Conservation (phyloP, 164 flowering plant species). For the Buxus sempervirens region DNA sequence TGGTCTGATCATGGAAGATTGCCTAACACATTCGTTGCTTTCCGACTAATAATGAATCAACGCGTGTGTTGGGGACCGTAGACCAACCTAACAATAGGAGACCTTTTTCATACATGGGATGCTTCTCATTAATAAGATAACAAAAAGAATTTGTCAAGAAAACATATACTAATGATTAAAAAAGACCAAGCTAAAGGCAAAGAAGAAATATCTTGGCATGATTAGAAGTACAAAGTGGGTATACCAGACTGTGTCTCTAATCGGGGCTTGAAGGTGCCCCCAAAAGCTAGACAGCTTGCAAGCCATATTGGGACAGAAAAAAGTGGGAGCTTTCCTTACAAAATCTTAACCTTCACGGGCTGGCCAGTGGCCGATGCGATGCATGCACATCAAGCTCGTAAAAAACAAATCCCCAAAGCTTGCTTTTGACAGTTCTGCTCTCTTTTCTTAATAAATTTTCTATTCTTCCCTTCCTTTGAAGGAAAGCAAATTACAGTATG, state of each 20-base stretch:
- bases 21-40: too few relatives aligned
- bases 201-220: not conserved
- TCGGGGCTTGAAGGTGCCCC: not conserved
- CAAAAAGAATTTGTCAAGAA: not conserved
- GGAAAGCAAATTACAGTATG: too few relatives aligned
- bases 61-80: too few relatives aligned
- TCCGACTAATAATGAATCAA: too few relatives aligned
- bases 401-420: too few relatives aligned
- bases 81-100: too few relatives aligned
- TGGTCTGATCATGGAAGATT: too few relatives aligned
- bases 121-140: not conserved
- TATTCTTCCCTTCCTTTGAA: not conserved
- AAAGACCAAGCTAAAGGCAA: not conserved
- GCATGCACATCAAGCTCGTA: not conserved
- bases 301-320: not conserved
- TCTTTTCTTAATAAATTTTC: not conserved
- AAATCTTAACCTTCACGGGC: not conserved
- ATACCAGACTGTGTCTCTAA: not conserved
- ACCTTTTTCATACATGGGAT: not conserved
- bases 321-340: not conserved
- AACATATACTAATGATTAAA: not conserved
- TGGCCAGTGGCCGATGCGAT: not conserved
- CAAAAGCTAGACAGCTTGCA: slow-evolving; percentile 5
- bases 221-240: not conserved
- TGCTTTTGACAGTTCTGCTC: not conserved